These are phyloP conservation scores for Serendipita sp. DNA, from an alignment of 768 basidiomycete genomes.

Conservation along the genomic window DNA sequence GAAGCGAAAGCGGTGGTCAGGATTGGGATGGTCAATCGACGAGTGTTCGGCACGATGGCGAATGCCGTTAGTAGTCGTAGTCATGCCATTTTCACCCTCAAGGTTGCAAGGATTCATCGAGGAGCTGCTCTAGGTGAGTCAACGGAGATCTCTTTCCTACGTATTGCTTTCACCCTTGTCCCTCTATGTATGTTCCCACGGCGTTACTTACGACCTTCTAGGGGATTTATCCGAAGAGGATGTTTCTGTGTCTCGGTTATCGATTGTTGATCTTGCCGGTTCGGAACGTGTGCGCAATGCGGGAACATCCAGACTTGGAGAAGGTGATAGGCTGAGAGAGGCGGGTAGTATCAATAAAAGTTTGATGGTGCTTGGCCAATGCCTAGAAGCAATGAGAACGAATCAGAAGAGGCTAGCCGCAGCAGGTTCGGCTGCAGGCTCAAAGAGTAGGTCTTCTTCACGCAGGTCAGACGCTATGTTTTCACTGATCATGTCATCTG, in stretches of 20 bases:
- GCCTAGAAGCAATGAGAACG: constrained; percentile 78
- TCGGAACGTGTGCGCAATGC: constrained; percentile 91
- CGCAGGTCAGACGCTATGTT: no score
- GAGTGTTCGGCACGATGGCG: constrained; percentile 88
- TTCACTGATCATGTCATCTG: no score
- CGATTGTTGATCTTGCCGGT: constrained; percentile 63
- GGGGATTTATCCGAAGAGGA: constrained; percentile 22
- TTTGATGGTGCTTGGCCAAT: constrained; percentile 95
- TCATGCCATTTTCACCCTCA: constrained; percentile 86
- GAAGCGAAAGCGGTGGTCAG: constrained; percentile 76
- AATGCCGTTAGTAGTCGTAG: constrained; percentile 86
- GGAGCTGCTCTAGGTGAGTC: constrained; percentile 56
- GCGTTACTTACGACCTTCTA: no score
- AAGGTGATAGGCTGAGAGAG: constrained; percentile 80
- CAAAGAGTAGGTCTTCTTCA: constrained; percentile 28
- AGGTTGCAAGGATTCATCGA: constrained; percentile 69
- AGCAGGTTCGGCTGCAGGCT: constrained; percentile 17
- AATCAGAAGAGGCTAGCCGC: constrained; percentile 54
- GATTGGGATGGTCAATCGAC: constrained; percentile 76
- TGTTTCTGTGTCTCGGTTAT: constrained; percentile 39
- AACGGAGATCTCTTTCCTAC: no score
- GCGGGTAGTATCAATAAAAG: constrained; percentile 98
- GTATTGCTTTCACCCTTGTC: no score
- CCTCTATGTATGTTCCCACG: no score
- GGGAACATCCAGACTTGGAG: constrained; percentile 42